Percentiles rank a stretch among this genome's conserved stretches.
Conservation (phyloP, 108 stramenopile genomes). For the Pseudonitzschia delicatissima region DNA sequence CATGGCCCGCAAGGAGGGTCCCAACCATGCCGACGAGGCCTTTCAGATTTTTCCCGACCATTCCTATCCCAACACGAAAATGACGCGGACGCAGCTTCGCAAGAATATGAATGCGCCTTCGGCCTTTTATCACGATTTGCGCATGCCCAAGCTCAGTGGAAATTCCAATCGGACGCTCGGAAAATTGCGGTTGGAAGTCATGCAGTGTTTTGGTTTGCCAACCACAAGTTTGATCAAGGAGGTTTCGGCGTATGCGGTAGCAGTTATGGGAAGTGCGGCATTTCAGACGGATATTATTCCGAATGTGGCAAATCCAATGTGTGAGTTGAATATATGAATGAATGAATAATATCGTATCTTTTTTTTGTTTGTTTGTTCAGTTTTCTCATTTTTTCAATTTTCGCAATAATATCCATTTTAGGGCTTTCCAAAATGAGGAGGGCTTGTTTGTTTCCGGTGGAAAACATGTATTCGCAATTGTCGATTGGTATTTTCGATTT, state of each 20-base stretch:
- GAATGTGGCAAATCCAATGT: conserved; percentile 46
- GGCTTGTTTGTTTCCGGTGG: conserved; percentile 63
- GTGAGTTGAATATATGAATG: conserved; percentile 16
- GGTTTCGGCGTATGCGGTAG: conserved; percentile 52
- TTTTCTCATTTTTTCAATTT: neutral
- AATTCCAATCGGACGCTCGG: conserved; percentile 21
- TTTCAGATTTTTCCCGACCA: conserved; percentile 46
- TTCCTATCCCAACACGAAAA: conserved; percentile 47
- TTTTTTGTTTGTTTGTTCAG: neutral
- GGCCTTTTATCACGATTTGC: conserved; percentile 35
- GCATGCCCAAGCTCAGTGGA: neutral
- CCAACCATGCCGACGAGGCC: conserved; percentile 18
- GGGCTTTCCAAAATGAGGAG: conserved; percentile 40
- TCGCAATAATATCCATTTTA: neutral
- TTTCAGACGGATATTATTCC: conserved; percentile 72
- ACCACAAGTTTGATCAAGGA: conserved; percentile 39
- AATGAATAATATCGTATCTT: neutral
- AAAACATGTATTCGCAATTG: conserved; percentile 45
- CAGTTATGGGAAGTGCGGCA: conserved; percentile 58
- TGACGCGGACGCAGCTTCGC: conserved; percentile 47
- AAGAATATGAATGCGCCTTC: conserved; percentile 43
- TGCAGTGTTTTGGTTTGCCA: conserved; percentile 65
- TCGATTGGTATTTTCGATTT: conserved; percentile 62
- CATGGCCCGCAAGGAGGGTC: conserved; percentile 19
- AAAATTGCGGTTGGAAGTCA: conserved; percentile 49